Base-by-base conservation (phyloP, 2,329 filamentous ascomycete species). In the Colletotrichum sp. region DNA sequence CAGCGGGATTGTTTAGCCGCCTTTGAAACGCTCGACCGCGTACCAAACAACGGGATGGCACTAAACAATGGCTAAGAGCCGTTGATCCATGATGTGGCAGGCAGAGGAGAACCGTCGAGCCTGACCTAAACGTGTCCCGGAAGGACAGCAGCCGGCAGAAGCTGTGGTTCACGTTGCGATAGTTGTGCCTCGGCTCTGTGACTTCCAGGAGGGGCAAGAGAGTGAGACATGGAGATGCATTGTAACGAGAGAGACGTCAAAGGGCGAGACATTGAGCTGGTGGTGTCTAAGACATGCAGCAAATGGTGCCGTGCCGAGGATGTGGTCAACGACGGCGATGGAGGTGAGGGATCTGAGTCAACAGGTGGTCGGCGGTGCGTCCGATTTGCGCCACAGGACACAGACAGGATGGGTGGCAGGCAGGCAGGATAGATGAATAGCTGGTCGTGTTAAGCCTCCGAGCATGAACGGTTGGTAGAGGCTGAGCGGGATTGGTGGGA, bases 311-410 rank as follows among this genome's bases (percentile, higher is more conserved):
- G 52, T 75, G 72, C 73, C 69, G 57, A 68, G 63, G 63, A 57
- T 62, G 28, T 69, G 67, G 68, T 55, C 44, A 52, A 59, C 24
- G 55, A 59, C 49, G 60, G 55, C 67, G 73, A 68, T 57, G 57
- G 26, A 68, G 55, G 70, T 21, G 39, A 69, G 70, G 65, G 70
- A 73, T 73, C 63, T 76, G 70, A 73, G 73, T 72, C 70, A 76
- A 76, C 57, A 60, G 64, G 71, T 59, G 64, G 70, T 65, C 44
- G 73, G 57, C 39, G 73, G 70, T 68, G 70, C 70, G 64, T 55
- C 62, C 34, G 72, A 66, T 68, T 16, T 44, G 62, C 68, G 72
- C 68, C 72, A 75, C 68, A 71, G 36, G 21, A 72, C 34, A 62
- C 52, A 71, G 10, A 21, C n/a, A 52, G 44, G 44, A 49, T 21